Evolutionary conservation across 2,329 filamentous ascomycete genomes (phyloP).

Genomic region (Elsinoe ampelina): DNA sequence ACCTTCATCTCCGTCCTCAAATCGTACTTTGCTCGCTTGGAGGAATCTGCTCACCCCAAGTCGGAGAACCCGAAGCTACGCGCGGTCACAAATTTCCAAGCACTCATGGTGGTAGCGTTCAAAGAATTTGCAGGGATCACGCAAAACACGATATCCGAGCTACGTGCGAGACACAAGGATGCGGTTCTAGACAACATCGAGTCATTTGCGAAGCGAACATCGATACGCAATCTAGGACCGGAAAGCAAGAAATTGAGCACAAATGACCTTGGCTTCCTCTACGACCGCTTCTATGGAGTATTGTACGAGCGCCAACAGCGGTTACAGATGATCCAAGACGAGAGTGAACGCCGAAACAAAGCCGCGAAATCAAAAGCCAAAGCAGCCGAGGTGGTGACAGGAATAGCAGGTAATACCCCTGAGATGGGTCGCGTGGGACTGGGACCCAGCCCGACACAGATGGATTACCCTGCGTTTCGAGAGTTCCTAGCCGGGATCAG

Average conservation of each 20-base stretch:
- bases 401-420: constrained; percentile 42
- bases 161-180: constrained; percentile 86
- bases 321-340: constrained; percentile 58
- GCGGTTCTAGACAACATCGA: constrained; percentile 92
- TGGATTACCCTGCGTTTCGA: constrained; percentile 95
- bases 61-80: constrained; percentile 92
- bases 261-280: constrained; percentile 80
- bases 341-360: constrained; percentile 55
- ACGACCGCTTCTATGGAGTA: constrained; percentile 88
- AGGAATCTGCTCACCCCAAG: constrained; percentile 91
- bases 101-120: constrained; percentile 98
- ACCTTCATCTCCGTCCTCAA: constrained; percentile 96
- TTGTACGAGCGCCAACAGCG: constrained; percentile 87
- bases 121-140: constrained; percentile 97
- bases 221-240: constrained; percentile 87
- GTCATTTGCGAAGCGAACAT: constrained; percentile 92
- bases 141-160: constrained; percentile 80
- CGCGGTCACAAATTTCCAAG: constrained; percentile 91
- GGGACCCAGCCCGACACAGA: constrained; percentile 79
- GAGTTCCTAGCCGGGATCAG: constrained; percentile 83
- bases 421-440: constrained; percentile 82
- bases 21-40: constrained; percentile 82
- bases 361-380: constrained; percentile 54
- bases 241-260: constrained; percentile 85
- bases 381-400: constrained; percentile 41